Percentiles rank a stretch among this genome's conserved stretches.
Evolutionary conservation across 2,329 filamentous ascomycete genomes (phyloP).

Genomic region (Monosporascus cannonballus): DNA sequence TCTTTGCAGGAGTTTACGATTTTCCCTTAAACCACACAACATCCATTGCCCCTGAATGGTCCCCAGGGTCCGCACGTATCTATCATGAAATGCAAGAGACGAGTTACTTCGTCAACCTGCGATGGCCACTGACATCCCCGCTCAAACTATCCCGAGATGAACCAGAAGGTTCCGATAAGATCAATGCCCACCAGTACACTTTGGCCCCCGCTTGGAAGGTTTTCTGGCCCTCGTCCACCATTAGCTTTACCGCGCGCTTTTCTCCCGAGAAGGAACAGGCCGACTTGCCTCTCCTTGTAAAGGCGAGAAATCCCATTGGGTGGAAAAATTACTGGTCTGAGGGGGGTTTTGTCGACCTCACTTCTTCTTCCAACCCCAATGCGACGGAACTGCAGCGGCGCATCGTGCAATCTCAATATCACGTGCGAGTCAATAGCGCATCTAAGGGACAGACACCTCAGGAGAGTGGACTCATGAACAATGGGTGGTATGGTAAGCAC

Average conservation of each 20-base stretch:
- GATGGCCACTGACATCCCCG: conserved; percentile 20
- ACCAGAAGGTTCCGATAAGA: conserved; percentile 13
- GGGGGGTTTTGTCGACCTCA: conserved; percentile 37
- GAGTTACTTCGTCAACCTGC: conserved; percentile 33
- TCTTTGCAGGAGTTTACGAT: conserved; percentile 35
- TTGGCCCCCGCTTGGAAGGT: conserved; percentile 12
- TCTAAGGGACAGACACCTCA: conserved; percentile 31
- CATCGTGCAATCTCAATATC: conserved; percentile 37
- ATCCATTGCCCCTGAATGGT: conserved; percentile 10
- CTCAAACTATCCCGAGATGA: conserved; percentile 20
- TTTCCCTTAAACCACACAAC: conserved; percentile 35
- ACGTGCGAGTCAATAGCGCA: conserved; percentile 36
- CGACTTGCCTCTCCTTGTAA: conserved; percentile 18
- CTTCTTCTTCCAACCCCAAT: conserved; percentile 26
- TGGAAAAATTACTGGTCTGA: conserved; percentile 33
- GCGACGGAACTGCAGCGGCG: conserved; percentile 38
- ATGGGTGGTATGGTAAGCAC: conserved; percentile 37
- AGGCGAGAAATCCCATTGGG: conserved; percentile 15
- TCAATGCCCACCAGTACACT: conserved; percentile 28
- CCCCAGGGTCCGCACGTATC: conserved; percentile 23
- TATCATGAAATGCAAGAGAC: conserved; percentile 31
- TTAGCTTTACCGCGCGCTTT: conserved; percentile 30
- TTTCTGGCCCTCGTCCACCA: neutral
- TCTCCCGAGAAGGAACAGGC: conserved; percentile 20
- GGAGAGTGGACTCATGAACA: conserved; percentile 39